phyloP scores from a whole-genome alignment of 805 yeast species.

The Candida glaebosa region DNA sequence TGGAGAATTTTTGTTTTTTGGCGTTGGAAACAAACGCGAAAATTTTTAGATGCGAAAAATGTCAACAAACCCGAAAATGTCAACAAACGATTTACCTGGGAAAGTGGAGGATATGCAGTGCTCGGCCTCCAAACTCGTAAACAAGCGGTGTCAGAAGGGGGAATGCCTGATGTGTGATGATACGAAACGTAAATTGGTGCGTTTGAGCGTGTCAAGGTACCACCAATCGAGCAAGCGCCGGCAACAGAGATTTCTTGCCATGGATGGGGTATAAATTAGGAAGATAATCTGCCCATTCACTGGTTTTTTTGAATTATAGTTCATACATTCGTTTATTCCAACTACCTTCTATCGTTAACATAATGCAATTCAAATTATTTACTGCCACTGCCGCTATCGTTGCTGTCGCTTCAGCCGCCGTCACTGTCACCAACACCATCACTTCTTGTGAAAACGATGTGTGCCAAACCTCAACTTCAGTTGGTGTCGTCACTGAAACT shows the following conservation, averaged over 20 bases:
- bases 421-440: background rate
- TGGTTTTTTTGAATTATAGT: background rate
- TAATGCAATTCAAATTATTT: slow-evolving; percentile 23
- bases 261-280: background rate
- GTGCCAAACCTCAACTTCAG: slow-evolving; percentile 9
- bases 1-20: no score
- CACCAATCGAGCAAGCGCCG: background rate
- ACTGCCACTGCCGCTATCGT: slow-evolving; percentile 21
- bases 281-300: background rate
- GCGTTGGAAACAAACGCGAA: background rate
- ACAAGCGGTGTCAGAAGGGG: background rate
- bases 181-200: background rate
- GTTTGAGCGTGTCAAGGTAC: background rate
- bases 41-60: no score
- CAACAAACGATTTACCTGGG: background rate
- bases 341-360: slow-evolving; percentile 5
- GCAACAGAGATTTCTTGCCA: background rate
- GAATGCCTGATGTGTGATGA: background rate
- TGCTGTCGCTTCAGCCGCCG: slow-evolving; percentile 19
- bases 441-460: slow-evolving; percentile 1
- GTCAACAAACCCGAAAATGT: background rate
- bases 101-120: background rate
- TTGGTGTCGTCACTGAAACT: slow-evolving; percentile 10
- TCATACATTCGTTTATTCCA: slow-evolving; percentile 9
- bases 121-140: background rate